Evolutionary conservation across 208 protist species (phyloP).

Genomic region (Leishmania tropica): DNA sequence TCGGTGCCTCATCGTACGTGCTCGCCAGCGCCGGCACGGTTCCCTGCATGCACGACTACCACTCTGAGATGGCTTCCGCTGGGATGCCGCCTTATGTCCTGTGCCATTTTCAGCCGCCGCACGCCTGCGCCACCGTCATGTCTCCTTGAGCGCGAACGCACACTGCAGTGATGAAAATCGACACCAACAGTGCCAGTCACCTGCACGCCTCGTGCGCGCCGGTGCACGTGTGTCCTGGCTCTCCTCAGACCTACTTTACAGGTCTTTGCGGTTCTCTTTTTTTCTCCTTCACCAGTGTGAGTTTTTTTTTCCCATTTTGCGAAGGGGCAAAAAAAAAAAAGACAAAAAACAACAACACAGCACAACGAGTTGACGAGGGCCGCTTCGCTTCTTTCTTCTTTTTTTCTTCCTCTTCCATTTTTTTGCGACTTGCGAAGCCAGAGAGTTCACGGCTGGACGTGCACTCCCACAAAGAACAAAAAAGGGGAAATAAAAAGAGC

Average conservation of each 20-base stretch:
- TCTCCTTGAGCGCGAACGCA: slow-evolving; percentile 20
- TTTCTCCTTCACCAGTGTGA: not conserved
- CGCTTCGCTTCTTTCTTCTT: not conserved
- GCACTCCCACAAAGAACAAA: not conserved
- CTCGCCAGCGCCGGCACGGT: slow-evolving; percentile 8
- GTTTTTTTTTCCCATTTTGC: slow-evolving; percentile 12
- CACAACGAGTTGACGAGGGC: not conserved
- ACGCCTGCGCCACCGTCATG: slow-evolving; percentile 27
- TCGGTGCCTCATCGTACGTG: slow-evolving; percentile 25
- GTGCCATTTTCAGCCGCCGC: slow-evolving; percentile 30
- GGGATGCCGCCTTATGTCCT: slow-evolving; percentile 30
- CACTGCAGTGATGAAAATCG: not conserved
- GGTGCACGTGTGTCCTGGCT: not conserved
- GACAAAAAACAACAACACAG: not conserved
- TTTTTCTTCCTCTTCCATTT: not conserved
- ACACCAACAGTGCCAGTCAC: not conserved
- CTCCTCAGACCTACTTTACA: not conserved
- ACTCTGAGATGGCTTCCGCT: slow-evolving; percentile 9
- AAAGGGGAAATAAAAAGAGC: not conserved
- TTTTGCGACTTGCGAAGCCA: not conserved
- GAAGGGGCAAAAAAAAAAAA: not conserved
- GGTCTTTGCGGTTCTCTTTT: not conserved
- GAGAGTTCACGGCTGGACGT: not conserved
- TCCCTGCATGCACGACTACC: slow-evolving; percentile 20
- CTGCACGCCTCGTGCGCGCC: not conserved